These are phyloP conservation scores for Trapa bicornis DNA, from an alignment of 345 rosid genomes.

Conservation along the genomic window DNA sequence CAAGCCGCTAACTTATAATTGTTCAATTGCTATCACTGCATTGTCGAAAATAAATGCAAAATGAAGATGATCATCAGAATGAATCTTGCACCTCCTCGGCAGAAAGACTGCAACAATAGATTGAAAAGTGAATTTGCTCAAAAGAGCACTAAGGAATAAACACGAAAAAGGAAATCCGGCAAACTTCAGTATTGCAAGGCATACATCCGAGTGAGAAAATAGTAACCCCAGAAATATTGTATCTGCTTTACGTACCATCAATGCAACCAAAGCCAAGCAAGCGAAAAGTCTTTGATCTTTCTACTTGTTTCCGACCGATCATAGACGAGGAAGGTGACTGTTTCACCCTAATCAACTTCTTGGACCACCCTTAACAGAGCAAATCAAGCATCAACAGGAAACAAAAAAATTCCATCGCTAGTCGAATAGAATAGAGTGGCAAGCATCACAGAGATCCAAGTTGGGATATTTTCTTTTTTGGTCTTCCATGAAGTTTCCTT, in stretches of 20 bases:
- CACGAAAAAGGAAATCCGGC: too few relatives aligned
- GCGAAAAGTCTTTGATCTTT: not conserved
- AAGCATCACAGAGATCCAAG: not conserved
- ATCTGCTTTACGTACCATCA: not conserved
- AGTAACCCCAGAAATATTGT: not conserved
- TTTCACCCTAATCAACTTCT: not conserved
- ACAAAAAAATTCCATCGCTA: not conserved
- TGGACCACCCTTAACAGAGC: not conserved
- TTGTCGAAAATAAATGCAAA: not conserved
- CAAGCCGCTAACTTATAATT: not conserved
- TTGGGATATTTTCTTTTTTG: not conserved
- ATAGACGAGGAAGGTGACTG: not conserved
- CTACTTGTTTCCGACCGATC: not conserved
- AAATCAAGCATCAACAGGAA: slow-evolving; percentile 4
- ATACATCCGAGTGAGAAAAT: too few relatives aligned
- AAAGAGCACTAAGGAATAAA: not conserved
- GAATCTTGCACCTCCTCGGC: not conserved
- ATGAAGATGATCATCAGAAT: not conserved
- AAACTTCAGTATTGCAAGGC: too few relatives aligned
- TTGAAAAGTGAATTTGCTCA: not conserved
- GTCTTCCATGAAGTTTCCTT: slow-evolving; percentile 14
- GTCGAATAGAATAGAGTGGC: not conserved
- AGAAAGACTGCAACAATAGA: not conserved
- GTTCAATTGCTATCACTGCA: not conserved
- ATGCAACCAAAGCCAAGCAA: not conserved